Evolutionary conservation across 768 basidiomycete species (phyloP), one percentile per base, ranked within the genome.

Genomic region (Macrolepiota dolichaula): DNA sequence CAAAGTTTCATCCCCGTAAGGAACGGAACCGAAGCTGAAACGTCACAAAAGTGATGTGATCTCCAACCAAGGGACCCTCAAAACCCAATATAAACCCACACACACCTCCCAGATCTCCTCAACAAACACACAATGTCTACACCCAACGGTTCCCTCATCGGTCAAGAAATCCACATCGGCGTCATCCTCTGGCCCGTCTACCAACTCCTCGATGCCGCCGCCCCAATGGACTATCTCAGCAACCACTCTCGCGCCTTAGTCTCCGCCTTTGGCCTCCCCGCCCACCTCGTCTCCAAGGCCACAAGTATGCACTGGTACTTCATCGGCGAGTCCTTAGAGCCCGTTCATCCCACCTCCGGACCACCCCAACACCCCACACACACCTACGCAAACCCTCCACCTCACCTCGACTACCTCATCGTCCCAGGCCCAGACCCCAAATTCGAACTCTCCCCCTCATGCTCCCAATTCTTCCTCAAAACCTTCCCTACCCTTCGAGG

Each of bases 151-250:
- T 19, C 42, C 40, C 29, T 56, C 15, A 36, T 36, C 0, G 55
- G 55, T 11, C 25, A 59, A 46, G 62, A 52, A 5, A 57, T 67
- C 63, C 59, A 62, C 56, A 53, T 70, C 51, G 71, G 67, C 7
- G 27, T 72, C 38, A 49, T 70, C 32, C 51, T 70, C 9, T 50
- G 67, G 5, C 68, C 68, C 1, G 13, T 37, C 6, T 68, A 62
- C 52, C 71, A 72, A 57, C 65, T 62, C 63, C 68, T 72, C 25
- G 68, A 72, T 55, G 67, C 62, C 27, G 64, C 64, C 11, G 71
- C 67, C 2, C 61, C 68, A 1, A 57, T 69, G 32, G 71, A 72
- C 57, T 72, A 67, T 35, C 19, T 72, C 55, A 67, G 68, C 62
- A 59, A 29, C 40, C 68, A 70, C 51, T 66, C 62, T 10, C 40